Conservation (phyloP, 768 basidiomycete species). For the Vararia minispora region DNA sequence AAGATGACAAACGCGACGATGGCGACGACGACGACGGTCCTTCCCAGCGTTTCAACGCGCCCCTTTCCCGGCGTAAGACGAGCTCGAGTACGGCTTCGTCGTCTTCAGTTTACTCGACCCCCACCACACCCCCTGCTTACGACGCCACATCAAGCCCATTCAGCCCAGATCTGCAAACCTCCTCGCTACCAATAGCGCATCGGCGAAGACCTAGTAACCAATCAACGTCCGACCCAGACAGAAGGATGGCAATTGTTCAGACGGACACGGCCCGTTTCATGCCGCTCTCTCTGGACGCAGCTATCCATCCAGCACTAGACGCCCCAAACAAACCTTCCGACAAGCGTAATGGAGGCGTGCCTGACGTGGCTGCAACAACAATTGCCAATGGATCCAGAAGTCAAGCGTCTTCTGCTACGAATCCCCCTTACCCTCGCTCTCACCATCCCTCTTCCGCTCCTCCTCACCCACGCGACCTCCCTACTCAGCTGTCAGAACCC, state of each 20-base stretch:
- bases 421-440: too few relatives aligned
- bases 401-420: too few relatives aligned
- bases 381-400: too few relatives aligned
- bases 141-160: not conserved
- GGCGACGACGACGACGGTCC: constrained; percentile 12
- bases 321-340: too few relatives aligned
- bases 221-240: constrained; percentile 9
- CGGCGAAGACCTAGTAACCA: constrained; percentile 8
- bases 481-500: too few relatives aligned
- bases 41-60: constrained; percentile 18
- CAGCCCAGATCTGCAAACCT: not conserved
- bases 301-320: too few relatives aligned
- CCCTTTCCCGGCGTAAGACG: constrained; percentile 4
- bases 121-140: constrained; percentile 3
- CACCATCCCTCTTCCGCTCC: too few relatives aligned
- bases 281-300: not conserved
- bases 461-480: too few relatives aligned
- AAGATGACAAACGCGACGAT: too few relatives aligned
- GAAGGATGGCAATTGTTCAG: not conserved
- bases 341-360: too few relatives aligned
- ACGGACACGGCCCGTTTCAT: not conserved
- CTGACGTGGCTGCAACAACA: too few relatives aligned
- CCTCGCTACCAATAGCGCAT: constrained; percentile 8
- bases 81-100: constrained; percentile 2
- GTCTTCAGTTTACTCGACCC: constrained; percentile 31